Evolutionary conservation across 1,284 basidiomycete species (phyloP), one percentile per base, ranked within the genome.

Genomic region (Boletus austroedulis): DNA sequence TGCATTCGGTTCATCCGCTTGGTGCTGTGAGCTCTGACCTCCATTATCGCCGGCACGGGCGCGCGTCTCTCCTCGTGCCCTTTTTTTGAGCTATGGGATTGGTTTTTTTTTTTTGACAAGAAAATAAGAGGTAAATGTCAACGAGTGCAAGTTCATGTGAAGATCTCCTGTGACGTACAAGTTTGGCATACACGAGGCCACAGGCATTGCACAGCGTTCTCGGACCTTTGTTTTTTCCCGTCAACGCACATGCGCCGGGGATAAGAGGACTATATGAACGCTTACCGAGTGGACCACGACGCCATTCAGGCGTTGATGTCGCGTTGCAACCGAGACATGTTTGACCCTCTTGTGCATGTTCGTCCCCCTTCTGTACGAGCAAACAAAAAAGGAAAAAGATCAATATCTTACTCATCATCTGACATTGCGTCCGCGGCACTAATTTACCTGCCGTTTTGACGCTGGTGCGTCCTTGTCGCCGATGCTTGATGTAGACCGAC

Each of bases 301-400:
- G 78, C 89, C 90, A 92, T 76, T 92, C 89, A 7, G 89, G 89
- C 57, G 90, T 92, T 55, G 89, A 86, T n/a, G 89, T 92, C 58
- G 89, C 89, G 64, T 77, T 80, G 73, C 89, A 92, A 31, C 88
- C 90, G 32, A 89, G 76, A 72, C 89, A 92, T 38, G 81, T 86
- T 71, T 90, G 90, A 23, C 81, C 81, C 59, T 86, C 84, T 58
- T 75, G 73, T 58, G 73, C 74, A 46, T 77, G 76, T 56, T 77
- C 79, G 14, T 79, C 75, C 41, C 70, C 70, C 69, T 81, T 80
- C 77, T 83, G 65, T 29, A 28, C 43, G 40, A 40, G 47, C 58
- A 58, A 57, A 59, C 61, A 23, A 55, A 62, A 51, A 53, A 28
- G 41, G 57, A 58, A 61, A 61, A 54, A 56, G 55, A 59, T 69